phyloP scores from a whole-genome alignment of 1,284 basidiomycete genomes.

The Phylloporus sp. region DNA sequence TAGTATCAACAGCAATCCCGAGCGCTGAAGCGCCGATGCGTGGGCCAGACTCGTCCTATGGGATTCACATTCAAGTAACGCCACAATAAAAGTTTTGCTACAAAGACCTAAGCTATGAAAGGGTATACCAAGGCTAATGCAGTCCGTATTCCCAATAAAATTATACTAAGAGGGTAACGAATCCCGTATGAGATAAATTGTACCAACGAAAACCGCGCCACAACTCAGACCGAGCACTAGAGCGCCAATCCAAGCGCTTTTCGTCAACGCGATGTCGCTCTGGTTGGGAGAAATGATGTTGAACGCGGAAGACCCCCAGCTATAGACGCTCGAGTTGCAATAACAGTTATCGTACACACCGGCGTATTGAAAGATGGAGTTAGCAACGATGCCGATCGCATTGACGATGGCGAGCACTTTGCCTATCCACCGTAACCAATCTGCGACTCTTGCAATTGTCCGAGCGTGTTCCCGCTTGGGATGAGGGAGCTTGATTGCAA shows the following conservation, averaged over 20 bases:
- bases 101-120: too few species aligned
- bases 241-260: conserved; percentile 23
- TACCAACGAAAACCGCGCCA: conserved; percentile 18
- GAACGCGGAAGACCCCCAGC: conserved; percentile 16
- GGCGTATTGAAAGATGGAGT: conserved; percentile 26
- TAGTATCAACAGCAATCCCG: too few species aligned
- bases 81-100: too few species aligned
- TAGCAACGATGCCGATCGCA: conserved; percentile 21
- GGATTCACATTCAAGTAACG: too few species aligned
- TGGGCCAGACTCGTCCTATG: too few species aligned
- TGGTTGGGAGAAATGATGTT: conserved; percentile 6
- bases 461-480: not conserved
- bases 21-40: too few species aligned
- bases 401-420: conserved; percentile 30
- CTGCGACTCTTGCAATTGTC: conserved; percentile 4
- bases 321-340: conserved; percentile 25
- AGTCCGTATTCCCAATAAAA: too few species aligned
- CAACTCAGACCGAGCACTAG: conserved; percentile 14
- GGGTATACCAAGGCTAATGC: too few species aligned
- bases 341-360: conserved; percentile 27
- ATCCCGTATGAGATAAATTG: conserved; percentile 27
- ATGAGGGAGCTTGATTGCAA: not conserved
- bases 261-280: conserved; percentile 9
- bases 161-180: not conserved
- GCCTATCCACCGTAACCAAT: conserved; percentile 28